These are phyloP conservation scores for Chloranthus sessilifolius DNA, from an alignment of 164 flowering plant species.

Conservation along the genomic window DNA sequence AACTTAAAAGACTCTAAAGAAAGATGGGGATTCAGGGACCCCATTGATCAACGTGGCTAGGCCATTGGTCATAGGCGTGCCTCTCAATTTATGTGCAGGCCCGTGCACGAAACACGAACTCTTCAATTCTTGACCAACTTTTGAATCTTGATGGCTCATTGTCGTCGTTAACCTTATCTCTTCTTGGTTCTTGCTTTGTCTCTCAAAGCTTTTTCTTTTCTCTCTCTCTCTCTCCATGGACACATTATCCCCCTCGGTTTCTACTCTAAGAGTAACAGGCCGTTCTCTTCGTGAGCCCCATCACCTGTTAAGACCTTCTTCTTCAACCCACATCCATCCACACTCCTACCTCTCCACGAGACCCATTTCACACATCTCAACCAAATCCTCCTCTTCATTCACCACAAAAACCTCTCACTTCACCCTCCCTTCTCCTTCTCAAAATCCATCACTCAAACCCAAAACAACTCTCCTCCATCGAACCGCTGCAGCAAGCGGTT, in stretches of 20 bases:
- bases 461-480: conserved; percentile 14
- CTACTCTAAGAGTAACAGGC: conserved; percentile 23
- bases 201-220: too few relatives aligned
- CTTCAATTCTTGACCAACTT: too few relatives aligned
- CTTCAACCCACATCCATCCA: background rate
- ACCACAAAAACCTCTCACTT: conserved; percentile 6
- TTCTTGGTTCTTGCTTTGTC: too few relatives aligned
- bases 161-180: too few relatives aligned
- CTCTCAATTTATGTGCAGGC: too few relatives aligned
- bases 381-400: conserved; percentile 13
- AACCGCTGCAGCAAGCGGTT: conserved; percentile 42
- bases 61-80: too few relatives aligned
- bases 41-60: too few relatives aligned
- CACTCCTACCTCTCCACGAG: conserved; percentile 3
- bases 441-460: conserved; percentile 7
- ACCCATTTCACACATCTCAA: conserved; percentile 9
- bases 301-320: conserved; percentile 13
- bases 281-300: conserved; percentile 16
- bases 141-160: too few relatives aligned
- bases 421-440: background rate
- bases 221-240: conserved; percentile 44
- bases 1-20: too few relatives aligned
- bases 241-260: conserved; percentile 35
- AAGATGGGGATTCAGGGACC: too few relatives aligned
- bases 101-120: too few relatives aligned